Conservation (phyloP, 2,329 filamentous ascomycete species). For the Fusarium kyushuense region DNA sequence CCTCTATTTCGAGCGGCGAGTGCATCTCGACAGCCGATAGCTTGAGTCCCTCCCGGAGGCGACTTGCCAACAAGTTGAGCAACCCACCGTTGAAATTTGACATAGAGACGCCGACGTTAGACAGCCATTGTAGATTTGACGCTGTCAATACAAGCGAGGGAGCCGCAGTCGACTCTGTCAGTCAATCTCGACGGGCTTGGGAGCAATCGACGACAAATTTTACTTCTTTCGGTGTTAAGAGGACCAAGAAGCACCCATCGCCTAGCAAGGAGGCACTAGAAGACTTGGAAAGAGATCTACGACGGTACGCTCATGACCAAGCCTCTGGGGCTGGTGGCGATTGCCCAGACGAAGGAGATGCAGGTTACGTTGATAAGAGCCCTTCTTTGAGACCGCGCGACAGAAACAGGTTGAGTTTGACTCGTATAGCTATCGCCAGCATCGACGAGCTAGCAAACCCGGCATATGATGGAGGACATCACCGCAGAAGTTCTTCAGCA, state of each 20-base stretch:
- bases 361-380: conserved; percentile 26
- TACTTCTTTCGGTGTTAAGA: conserved; percentile 18
- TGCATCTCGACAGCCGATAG: conserved; percentile 25
- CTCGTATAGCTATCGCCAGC: conserved; percentile 20
- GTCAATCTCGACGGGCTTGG: conserved; percentile 18
- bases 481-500: conserved; percentile 33
- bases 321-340: conserved; percentile 25
- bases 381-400: conserved; percentile 44
- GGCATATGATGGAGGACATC: conserved; percentile 10
- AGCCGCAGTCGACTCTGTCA: conserved; percentile 18
- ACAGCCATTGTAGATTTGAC: neutral
- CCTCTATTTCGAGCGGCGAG: conserved; percentile 30
- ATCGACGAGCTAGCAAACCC: conserved; percentile 31
- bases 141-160: conserved; percentile 3
- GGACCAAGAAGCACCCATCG: conserved; percentile 60
- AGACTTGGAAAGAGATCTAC: conserved; percentile 54
- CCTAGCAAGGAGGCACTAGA: conserved; percentile 58
- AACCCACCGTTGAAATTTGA: conserved; percentile 1
- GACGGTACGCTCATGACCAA: conserved; percentile 48
- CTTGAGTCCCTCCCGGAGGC: conserved; percentile 12
- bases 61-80: conserved; percentile 5
- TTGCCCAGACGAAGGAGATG: conserved; percentile 51
- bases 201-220: neutral
- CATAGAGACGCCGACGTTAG: neutral
- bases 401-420: conserved; percentile 47